Evolutionary conservation across 2,329 filamentous ascomycete species (phyloP), one percentile per base, ranked within the genome.

Genomic region (Apiospora rasikravindrae): DNA sequence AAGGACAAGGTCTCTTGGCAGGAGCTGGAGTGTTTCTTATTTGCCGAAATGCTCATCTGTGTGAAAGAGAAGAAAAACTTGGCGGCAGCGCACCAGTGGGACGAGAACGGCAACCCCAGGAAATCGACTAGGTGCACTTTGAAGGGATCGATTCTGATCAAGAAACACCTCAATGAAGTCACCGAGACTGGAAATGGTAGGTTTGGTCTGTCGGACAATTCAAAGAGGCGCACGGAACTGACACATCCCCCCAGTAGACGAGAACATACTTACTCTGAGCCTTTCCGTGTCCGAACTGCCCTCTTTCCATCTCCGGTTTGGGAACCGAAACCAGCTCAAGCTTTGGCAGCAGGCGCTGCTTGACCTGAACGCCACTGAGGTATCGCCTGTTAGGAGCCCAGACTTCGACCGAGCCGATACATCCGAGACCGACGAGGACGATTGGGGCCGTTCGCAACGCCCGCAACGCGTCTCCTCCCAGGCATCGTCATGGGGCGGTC

Each of bases 11-110:
- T 96, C 75, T 95, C 95, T 8, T 99, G 96, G 96, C 96, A 99
- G 85, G 96, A 98, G 81, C 85, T 99, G 71, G 95, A 99, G 81
- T 99, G 96, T 82, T 99, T 94, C 81, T 88, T 99, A 42, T 99
- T 99, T 80, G 94, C 93, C 5, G 96, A 99, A 84, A 99, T 99
- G 96, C 92, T 99, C 77, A 99, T 99, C 75, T 99, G 96, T 80
- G 95, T 99, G 73, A 99, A 98, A 83, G 96, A 98, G 84, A 98
- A 98, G 88, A 98, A 95, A 84, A 83, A 87, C 11, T 81, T 86
- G 13, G 76, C 86, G 78, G 73, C 86, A 8, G 79, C 88, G 51
- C 88, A 90, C 69, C 90, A 93, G 75, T 95, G 93, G 89, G 92
- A 91, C 69, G 90, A 90, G 70, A 84, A 84, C 24, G 85, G 86